Base-by-base conservation (phyloP, 2,329 filamentous ascomycete species). In the Penicillium sp. region DNA sequence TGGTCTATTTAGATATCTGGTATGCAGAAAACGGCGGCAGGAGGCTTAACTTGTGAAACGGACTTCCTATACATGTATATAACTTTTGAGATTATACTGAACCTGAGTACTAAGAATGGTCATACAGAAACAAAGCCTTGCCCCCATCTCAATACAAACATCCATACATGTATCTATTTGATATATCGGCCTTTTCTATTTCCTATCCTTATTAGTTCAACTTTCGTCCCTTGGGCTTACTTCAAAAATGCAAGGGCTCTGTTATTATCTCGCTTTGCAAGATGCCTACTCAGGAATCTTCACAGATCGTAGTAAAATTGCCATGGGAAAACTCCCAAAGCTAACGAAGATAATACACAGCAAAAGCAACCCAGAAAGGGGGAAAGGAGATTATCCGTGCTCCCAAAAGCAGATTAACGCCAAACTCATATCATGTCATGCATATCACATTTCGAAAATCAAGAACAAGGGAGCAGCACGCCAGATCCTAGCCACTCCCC, bases 381-480 rank as follows among this genome's bases (percentile, higher is more conserved):
- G 18, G 4, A 34, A 35, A 15, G 13, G 21, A n/a, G 15, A 34
- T 35, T 35, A 34, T n/a, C 31, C 44, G 3, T 12, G 21, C 44
- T 10, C 31, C 44, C 15, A n/a, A 8, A 55, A 62, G 53, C 41
- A 61, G 54, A 60, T 54, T 34, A 62, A 64, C 60, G 61, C 61
- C 61, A 46, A 56, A 37, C 29, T 60, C 60, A 59, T 59, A 41
- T 65, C 58, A 48, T 57, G 34, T 62, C 56, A 64, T 65, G 57
- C 60, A 60, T 58, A 58, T 60, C 57, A 46, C 35, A 48, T 60
- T 18, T 45, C 32, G 40, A n/a, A 25, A 48, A 34, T 16, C 7
- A 15, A 34, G 39, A 12, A 13, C 15, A 39, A 48, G 27, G n/a
- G 25, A 46, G 31, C n/a, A 38, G 29, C 15, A 7, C 13, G 23